These are phyloP conservation scores for Microthlaspi erraticum DNA, from an alignment of 345 rosid genomes.

Conservation along the genomic window DNA sequence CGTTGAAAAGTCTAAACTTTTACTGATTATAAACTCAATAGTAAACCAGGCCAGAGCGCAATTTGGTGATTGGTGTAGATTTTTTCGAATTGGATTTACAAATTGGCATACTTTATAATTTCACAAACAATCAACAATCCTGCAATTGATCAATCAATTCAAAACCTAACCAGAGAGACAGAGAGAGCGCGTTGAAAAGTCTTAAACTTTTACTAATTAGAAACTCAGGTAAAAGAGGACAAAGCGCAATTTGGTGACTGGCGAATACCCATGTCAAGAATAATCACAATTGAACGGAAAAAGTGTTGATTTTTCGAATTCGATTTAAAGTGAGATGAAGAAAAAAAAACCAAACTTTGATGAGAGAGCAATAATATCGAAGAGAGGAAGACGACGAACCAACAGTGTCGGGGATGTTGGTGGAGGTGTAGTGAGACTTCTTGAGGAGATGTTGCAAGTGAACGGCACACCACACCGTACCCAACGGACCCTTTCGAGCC, in stretches of 20 bases:
- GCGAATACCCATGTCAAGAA: conserved; percentile 11
- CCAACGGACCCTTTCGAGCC: conserved; percentile 76
- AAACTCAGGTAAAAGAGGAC: neutral
- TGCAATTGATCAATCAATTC: neutral
- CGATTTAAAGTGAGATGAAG: neutral
- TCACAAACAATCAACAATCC: conserved; percentile 25
- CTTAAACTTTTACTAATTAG: neutral
- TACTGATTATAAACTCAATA: too few relatives aligned
- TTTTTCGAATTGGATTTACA: too few relatives aligned
- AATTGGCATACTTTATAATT: too few relatives aligned
- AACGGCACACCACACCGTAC: conserved; percentile 90
- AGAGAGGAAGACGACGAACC: conserved; percentile 49
- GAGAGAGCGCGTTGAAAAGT: neutral
- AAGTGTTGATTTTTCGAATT: neutral
- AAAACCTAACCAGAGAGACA: neutral
- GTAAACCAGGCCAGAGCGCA: neutral
- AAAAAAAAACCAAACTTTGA: neutral
- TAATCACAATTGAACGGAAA: neutral
- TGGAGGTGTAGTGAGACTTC: conserved; percentile 80
- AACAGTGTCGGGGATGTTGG: conserved; percentile 70
- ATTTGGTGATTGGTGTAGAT: neutral
- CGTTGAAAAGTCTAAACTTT: neutral
- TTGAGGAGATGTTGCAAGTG: conserved; percentile 78
- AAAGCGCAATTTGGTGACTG: neutral
- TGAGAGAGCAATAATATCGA: neutral